phyloP scores from a whole-genome alignment of 208 protist genomes.

The Acanthamoeba lugdunensis region DNA sequence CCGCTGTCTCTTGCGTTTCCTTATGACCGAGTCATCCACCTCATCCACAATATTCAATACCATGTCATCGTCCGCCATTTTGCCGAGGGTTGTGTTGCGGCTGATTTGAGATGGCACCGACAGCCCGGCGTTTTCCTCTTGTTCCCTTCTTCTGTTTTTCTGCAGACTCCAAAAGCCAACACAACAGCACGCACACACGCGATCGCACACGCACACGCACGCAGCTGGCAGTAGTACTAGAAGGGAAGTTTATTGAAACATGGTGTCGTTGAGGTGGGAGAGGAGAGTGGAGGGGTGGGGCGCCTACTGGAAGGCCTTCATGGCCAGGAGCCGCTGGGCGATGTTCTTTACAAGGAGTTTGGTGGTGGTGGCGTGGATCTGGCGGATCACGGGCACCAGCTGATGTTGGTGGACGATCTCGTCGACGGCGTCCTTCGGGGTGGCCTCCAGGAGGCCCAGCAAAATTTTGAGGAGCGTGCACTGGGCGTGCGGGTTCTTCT shows the following conservation, averaged over 20 bases:
- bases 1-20: slow-evolving; percentile 49
- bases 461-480: slow-evolving; percentile 72
- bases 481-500: slow-evolving; percentile 66
- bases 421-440: slow-evolving; percentile 15
- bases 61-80: slow-evolving; percentile 36
- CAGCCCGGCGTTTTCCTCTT: too few relatives aligned
- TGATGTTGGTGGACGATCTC: slow-evolving; percentile 27
- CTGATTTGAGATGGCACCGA: too few relatives aligned
- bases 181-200: too few relatives aligned
- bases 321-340: slow-evolving; percentile 57
- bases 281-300: too few relatives aligned
- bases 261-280: too few relatives aligned
- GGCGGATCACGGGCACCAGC: slow-evolving; percentile 56
- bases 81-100: too few relatives aligned
- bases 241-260: too few relatives aligned
- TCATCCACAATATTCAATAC: slow-evolving; percentile 69
- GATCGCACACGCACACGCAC: too few relatives aligned
- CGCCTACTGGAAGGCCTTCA: slow-evolving; percentile 60
- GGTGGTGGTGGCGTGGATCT: slow-evolving; percentile 68
- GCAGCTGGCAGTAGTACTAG: too few relatives aligned
- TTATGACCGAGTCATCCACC: background rate
- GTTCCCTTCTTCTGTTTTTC: too few relatives aligned
- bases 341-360: slow-evolving; percentile 74
- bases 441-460: slow-evolving; percentile 58
- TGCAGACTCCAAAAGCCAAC: too few relatives aligned